These are phyloP conservation scores for Jacaranda copaia DNA, from an alignment of 257 asterid genomes.

Conservation along the genomic window DNA sequence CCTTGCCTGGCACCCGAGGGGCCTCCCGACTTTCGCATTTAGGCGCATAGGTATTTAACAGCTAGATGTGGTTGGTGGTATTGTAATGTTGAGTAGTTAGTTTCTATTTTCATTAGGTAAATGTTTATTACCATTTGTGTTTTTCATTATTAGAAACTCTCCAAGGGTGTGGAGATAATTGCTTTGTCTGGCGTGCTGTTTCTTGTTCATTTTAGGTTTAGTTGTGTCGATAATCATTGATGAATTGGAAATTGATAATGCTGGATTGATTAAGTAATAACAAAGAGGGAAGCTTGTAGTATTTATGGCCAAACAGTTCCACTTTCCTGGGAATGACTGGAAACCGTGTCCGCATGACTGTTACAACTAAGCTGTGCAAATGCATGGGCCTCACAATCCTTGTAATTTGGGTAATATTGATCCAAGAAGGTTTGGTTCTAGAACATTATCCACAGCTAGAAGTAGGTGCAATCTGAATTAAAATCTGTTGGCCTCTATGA, in stretches of 20 bases:
- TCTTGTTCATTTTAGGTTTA: conserved; percentile 10
- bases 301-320: neutral
- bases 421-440: neutral
- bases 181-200: neutral
- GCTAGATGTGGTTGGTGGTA: neutral
- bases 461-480: conserved; percentile 25
- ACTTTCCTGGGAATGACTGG: conserved; percentile 17
- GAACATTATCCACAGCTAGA: neutral
- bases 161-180: neutral
- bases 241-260: neutral
- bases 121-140: neutral
- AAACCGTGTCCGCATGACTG: neutral
- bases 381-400: conserved; percentile 1
- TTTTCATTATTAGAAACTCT: neutral
- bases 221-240: neutral
- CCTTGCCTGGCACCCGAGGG: neutral
- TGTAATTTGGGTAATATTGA: neutral
- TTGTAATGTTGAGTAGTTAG: neutral
- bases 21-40: neutral
- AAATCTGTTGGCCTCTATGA: neutral
- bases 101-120: neutral
- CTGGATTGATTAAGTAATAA: neutral
- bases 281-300: neutral
- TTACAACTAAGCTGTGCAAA: conserved; percentile 15
- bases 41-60: neutral